Percentiles rank a stretch among this genome's conserved stretches.
These are phyloP conservation scores for Geosmithia morbida DNA, from an alignment of 2,329 filamentous ascomycete genomes.

Conservation along the genomic window DNA sequence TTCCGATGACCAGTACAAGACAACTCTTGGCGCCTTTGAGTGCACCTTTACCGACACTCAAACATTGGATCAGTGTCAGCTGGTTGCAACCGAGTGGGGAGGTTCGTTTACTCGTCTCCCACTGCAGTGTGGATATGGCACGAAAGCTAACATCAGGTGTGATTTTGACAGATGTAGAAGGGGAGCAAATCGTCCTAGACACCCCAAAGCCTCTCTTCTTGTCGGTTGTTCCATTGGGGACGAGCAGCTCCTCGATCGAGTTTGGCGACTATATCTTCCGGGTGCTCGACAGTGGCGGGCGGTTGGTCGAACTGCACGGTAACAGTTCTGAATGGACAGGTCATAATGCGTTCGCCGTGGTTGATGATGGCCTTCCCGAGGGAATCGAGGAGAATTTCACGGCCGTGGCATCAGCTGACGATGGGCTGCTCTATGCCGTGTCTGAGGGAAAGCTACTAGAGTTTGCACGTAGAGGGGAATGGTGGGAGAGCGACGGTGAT, in stretches of 20 bases:
- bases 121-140: not conserved
- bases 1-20: not conserved
- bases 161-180: not conserved
- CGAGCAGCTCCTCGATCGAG: not conserved
- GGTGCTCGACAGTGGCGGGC: constrained; percentile 1
- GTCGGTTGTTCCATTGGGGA: not conserved
- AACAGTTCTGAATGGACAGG: not conserved
- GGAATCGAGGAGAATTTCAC: not conserved
- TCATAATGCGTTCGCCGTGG: not conserved
- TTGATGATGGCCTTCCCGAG: not conserved
- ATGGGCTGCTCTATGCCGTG: constrained; percentile 1
- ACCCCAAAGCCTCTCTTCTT: not conserved
- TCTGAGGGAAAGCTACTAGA: constrained; percentile 2
- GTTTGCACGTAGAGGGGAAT: constrained; percentile 1
- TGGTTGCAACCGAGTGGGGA: not conserved
- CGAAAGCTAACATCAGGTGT: not conserved
- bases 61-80: not conserved
- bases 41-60: not conserved
- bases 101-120: not conserved
- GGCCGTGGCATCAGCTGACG: constrained; percentile 1
- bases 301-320: constrained; percentile 2
- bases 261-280: constrained; percentile 1
- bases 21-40: not conserved
- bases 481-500: constrained; percentile 1
- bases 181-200: not conserved